Percentiles rank a stretch among this genome's conserved stretches.
phyloP scores from a whole-genome alignment of 208 protist genomes.

The Blastocrithidia nonstop region DNA sequence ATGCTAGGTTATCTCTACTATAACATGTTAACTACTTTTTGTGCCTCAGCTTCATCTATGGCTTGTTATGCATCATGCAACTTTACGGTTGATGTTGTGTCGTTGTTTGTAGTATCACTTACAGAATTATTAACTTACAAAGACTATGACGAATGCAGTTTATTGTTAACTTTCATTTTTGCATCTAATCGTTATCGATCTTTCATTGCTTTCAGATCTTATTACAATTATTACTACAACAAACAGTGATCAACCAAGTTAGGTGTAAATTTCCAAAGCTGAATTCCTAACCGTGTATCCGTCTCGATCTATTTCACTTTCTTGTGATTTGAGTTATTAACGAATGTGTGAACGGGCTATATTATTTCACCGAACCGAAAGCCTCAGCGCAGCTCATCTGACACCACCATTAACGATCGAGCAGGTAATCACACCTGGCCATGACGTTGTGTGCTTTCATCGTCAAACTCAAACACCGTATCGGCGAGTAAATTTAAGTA shows the following conservation, averaged over 20 bases:
- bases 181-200: too few relatives aligned
- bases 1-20: too few relatives aligned
- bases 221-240: too few relatives aligned
- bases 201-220: too few relatives aligned
- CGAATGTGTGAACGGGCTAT: constrained; percentile 35
- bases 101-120: too few relatives aligned
- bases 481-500: constrained; percentile 69
- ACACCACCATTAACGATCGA: constrained; percentile 46
- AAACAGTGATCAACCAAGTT: constrained; percentile 47
- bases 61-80: too few relatives aligned
- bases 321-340: constrained; percentile 9
- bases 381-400: constrained; percentile 73
- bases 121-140: too few relatives aligned
- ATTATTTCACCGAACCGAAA: constrained; percentile 62
- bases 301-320: constrained; percentile 18
- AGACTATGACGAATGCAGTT: too few relatives aligned
- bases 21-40: too few relatives aligned
- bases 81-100: too few relatives aligned
- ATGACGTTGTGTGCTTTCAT: constrained; percentile 53
- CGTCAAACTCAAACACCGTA: constrained; percentile 68
- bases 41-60: too few relatives aligned
- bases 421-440: constrained; percentile 56
- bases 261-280: constrained; percentile 61
- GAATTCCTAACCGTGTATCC: constrained; percentile 68
- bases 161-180: too few relatives aligned